Evolutionary conservation across 805 yeast species (phyloP).

Genomic region (Phaffomyces thermotolerans): DNA sequence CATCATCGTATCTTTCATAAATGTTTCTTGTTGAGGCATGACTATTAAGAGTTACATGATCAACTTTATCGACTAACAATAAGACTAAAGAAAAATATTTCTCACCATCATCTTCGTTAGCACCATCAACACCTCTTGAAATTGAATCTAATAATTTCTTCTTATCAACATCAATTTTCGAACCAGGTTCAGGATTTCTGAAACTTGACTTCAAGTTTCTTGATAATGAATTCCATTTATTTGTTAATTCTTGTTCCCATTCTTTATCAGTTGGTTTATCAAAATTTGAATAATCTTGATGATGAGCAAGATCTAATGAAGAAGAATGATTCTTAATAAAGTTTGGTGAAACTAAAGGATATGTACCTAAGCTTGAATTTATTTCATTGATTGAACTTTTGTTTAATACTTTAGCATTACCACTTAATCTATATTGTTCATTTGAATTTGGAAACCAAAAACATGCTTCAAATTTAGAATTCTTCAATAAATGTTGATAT

Average conservation of each 20-base stretch:
- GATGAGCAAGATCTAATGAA: constrained; percentile 10
- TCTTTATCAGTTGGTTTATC: constrained; percentile 35
- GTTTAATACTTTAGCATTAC: constrained; percentile 46
- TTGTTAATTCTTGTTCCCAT: constrained; percentile 56
- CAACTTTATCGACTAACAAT: constrained; percentile 64
- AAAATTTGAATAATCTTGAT: not conserved
- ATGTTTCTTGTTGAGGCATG: constrained; percentile 43
- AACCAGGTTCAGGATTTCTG: constrained; percentile 69
- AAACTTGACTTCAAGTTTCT: constrained; percentile 55
- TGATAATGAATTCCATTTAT: constrained; percentile 60
- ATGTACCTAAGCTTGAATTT: constrained; percentile 16
- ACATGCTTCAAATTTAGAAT: constrained; percentile 65
- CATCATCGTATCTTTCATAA: constrained; percentile 45
- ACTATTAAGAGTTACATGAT: constrained; percentile 54
- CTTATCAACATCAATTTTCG: constrained; percentile 46
- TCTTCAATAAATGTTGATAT: constrained; percentile 37
- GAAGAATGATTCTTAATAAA: constrained; percentile 11
- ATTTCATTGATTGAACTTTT: constrained; percentile 12
- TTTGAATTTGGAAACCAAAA: constrained; percentile 57
- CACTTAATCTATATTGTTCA: constrained; percentile 70
- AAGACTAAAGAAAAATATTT: constrained; percentile 66
- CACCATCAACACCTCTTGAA: constrained; percentile 78
- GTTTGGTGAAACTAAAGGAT: constrained; percentile 26
- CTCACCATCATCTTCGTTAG: constrained; percentile 47
- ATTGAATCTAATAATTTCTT: constrained; percentile 59